Percentiles rank a stretch among this genome's conserved stretches.
These are phyloP conservation scores for Adiantum capillusveneris DNA, from an alignment of 75 land plant species.

Conservation along the genomic window DNA sequence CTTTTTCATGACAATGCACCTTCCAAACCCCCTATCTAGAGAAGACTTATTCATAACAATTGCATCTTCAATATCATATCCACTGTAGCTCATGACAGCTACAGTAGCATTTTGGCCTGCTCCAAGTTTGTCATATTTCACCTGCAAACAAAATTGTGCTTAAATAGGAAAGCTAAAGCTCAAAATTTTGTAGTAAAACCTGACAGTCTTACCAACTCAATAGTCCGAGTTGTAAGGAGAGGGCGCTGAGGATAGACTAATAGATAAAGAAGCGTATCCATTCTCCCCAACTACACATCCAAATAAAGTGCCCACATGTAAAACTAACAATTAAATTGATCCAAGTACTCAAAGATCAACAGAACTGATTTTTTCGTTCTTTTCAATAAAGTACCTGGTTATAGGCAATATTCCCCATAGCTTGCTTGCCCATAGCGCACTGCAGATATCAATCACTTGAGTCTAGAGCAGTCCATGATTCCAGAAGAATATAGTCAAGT, in stretches of 20 bases:
- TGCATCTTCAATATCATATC: constrained; percentile 99
- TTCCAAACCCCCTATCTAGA: constrained; percentile 98
- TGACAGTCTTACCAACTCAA: constrained; percentile 70
- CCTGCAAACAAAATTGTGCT: constrained; percentile 40
- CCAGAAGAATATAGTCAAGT: neutral
- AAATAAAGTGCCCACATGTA: too few species aligned
- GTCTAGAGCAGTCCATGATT: neutral
- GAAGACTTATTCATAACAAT: constrained; percentile 99
- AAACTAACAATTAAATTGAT: too few species aligned
- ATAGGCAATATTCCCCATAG: constrained; percentile 99
- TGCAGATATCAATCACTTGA: too few species aligned
- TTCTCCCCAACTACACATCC: constrained; percentile 52
- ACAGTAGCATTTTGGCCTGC: constrained; percentile 99
- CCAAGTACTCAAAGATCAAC: too few species aligned
- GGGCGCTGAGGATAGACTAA: constrained; percentile 96
- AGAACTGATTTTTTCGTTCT: too few species aligned
- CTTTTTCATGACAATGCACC: constrained; percentile 96
- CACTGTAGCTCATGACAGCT: constrained; percentile 99
- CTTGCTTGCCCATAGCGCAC: constrained; percentile 99
- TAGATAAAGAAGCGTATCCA: constrained; percentile 82
- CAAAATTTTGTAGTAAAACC: neutral
- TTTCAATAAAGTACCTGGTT: constrained; percentile 57
- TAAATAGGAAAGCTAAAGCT: neutral
- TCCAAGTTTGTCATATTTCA: constrained; percentile 94
- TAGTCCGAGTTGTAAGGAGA: constrained; percentile 82